Evolutionary conservation across 2,329 filamentous ascomycete genomes (phyloP), one percentile per base, ranked within the genome.

Genomic region (Penicillium sp.): DNA sequence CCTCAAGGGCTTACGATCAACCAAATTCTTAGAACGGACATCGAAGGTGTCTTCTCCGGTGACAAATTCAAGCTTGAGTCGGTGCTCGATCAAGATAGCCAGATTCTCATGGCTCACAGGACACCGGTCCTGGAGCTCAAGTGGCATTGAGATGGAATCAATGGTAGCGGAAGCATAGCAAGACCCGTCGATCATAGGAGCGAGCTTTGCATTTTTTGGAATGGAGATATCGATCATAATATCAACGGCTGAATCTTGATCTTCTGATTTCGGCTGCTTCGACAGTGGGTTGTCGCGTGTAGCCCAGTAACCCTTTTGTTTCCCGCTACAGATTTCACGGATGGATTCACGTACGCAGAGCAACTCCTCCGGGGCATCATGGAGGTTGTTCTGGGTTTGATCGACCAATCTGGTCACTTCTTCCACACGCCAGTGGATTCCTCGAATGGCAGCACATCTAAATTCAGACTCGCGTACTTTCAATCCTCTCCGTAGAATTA

Each of bases 401-500:
- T 13, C 37, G n/a, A 58, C 29, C n/a, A 62, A 35, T 21, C 39
- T 56, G 29, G 55, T 55, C 7, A 60, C 49, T 50, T 62, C 60
- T 45, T 62, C 60, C 27, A 62, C 48, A 6, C 60, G 60, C 55
- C 57, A 62, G 45, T 56, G 53, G 10, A 62, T 39, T 7, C 41
- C 52, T 1, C 60, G 57, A 33, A 62, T 48, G 7, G 55, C 33
- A 31, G 53, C 29, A 50, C 55, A 58, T 33, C 37, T 60, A 55
- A 55, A 60, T 26, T 62, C 60, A 11, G 52, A 53, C 8, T 55
- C 44, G 14, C 57, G 57, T 1, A 16, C 45, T 5, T 33, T 45
- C 9, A 37, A 9, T 49, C 60, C 60, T 65, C 63, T 63, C 61
- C 69, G 70, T 64, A 70, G 60, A 65, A 61, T 68, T 50, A 57